Evolutionary conservation across 306 rosid species (phyloP).

Genomic region (Ceratonia siliqua): DNA sequence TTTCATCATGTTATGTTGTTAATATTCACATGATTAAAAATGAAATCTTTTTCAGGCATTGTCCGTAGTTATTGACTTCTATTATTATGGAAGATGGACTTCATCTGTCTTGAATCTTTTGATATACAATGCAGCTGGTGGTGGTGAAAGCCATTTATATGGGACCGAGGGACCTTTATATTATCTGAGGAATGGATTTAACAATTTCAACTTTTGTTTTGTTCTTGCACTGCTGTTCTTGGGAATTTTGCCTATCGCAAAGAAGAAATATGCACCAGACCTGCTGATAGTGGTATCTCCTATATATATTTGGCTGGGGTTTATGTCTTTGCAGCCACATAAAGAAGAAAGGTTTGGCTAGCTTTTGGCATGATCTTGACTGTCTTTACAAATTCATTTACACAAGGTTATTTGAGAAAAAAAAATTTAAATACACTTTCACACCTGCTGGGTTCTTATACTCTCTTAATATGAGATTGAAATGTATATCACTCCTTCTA

Average conservation of each 20-base stretch:
- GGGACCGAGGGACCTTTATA: conserved; percentile 85
- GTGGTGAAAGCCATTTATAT: conserved; percentile 94
- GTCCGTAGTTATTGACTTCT: conserved; percentile 63
- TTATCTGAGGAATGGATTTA: conserved; percentile 92
- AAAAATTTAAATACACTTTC: background rate
- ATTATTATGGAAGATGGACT: conserved; percentile 84
- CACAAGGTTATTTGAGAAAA: background rate
- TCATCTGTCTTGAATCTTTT: conserved; percentile 87
- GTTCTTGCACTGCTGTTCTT: conserved; percentile 83
- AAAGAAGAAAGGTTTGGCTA: conserved; percentile 88
- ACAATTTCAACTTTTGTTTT: conserved; percentile 86
- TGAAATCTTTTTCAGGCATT: conserved; percentile 53
- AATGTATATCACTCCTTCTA: background rate
- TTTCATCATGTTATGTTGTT: conserved; percentile 12
- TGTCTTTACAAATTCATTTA: conserved; percentile 22
- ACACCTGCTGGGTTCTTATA: background rate
- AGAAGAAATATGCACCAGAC: conserved; percentile 77
- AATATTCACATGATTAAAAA: conserved; percentile 10
- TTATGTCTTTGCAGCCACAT: conserved; percentile 97
- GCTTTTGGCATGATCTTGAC: conserved; percentile 12
- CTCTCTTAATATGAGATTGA: conserved; percentile 31
- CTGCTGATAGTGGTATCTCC: conserved; percentile 88
- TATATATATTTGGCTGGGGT: conserved; percentile 80
- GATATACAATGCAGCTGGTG: conserved; percentile 84
- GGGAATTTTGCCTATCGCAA: conserved; percentile 68